Conservation (phyloP, 371 early-diverging fungal genomes). For the Quaeritorhiza haematococci region DNA sequence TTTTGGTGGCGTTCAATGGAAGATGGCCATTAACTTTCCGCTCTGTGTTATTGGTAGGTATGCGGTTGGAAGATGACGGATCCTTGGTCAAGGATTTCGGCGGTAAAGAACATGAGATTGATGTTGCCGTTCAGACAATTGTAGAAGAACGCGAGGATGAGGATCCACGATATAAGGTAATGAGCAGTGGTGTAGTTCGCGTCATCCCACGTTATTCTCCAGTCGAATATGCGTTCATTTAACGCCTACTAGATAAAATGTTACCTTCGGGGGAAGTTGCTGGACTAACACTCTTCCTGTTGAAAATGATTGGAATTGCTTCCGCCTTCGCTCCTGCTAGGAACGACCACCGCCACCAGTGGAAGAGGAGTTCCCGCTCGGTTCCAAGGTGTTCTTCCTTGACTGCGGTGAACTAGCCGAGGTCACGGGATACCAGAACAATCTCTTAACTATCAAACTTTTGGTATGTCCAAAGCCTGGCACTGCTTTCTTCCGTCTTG, state of each 20-base stretch:
- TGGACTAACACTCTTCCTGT: too few relatives aligned
- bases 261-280: too few relatives aligned
- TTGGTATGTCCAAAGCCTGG: constrained; percentile 34
- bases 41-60: constrained; percentile 21
- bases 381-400: constrained; percentile 66
- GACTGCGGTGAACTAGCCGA: constrained; percentile 63
- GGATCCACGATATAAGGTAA: constrained; percentile 64
- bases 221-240: too few relatives aligned
- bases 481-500: neutral
- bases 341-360: constrained; percentile 32
- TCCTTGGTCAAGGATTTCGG: constrained; percentile 78
- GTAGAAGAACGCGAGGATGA: constrained; percentile 54
- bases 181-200: neutral
- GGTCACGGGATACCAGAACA: constrained; percentile 57
- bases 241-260: too few relatives aligned
- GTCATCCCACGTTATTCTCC: neutral
- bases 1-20: neutral
- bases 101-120: constrained; percentile 57
- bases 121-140: constrained; percentile 59
- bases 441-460: constrained; percentile 48
- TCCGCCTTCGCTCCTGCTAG: constrained; percentile 8
- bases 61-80: constrained; percentile 73
- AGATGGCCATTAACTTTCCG: constrained; percentile 1
- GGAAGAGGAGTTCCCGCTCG: constrained; percentile 58
- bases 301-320: neutral